phyloP scores from a whole-genome alignment of 257 asterid genomes.

The Rubia yunnanensis region DNA sequence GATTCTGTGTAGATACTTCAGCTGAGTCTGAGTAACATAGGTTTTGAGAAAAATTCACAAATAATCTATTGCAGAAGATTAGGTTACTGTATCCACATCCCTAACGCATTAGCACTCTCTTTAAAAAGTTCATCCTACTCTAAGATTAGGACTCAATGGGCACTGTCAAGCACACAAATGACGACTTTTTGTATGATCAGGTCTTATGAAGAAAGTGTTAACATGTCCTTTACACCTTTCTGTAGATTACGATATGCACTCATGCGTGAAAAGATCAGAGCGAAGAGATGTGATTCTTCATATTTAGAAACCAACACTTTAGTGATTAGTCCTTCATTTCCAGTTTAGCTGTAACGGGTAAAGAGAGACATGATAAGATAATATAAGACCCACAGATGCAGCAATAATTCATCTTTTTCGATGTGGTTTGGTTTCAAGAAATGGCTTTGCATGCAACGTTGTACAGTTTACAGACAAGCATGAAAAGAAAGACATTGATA shows the following conservation, averaged over 20 bases:
- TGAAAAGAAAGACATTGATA: not conserved
- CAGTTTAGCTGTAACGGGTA: not conserved
- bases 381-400: constrained; percentile 13
- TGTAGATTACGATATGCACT: not conserved
- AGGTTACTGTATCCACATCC: no score
- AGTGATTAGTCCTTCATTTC: not conserved
- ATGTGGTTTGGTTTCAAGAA: not conserved
- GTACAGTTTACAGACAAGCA: not conserved
- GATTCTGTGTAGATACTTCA: no score
- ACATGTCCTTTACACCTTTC: not conserved
- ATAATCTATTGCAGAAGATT: no score
- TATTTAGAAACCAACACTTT: not conserved
- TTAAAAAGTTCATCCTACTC: no score
- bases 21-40: no score
- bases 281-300: not conserved
- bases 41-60: no score
- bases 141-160: not conserved
- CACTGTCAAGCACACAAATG: no score
- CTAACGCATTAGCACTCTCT: no score
- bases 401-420: constrained; percentile 1
- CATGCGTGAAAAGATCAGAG: not conserved
- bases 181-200: no score
- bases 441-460: not conserved
- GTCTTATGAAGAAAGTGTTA: not conserved
- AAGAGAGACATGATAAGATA: not conserved